Evolutionary conservation across 306 rosid genomes (phyloP).

Genomic region (Prunus padus): DNA sequence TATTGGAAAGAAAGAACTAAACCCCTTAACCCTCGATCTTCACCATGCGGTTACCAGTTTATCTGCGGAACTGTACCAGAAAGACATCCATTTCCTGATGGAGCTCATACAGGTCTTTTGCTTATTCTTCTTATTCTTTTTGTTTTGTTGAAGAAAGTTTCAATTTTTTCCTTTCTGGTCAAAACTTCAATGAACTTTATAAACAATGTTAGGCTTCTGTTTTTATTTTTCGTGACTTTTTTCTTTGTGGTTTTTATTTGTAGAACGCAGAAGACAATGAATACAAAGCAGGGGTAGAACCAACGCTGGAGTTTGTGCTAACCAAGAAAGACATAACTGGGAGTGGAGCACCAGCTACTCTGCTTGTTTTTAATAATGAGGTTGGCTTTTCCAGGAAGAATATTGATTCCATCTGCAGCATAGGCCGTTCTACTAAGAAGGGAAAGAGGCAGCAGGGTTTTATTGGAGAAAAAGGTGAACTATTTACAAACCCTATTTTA

Average conservation of each 20-base stretch:
- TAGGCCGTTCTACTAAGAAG: conserved; percentile 28
- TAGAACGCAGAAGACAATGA: conserved; percentile 27
- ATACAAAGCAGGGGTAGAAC: conserved; percentile 15
- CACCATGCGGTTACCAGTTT: conserved; percentile 14
- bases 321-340: conserved; percentile 22
- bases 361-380: conserved; percentile 28
- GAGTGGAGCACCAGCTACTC: conserved; percentile 23
- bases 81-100: conserved; percentile 24
- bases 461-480: conserved; percentile 34
- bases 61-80: conserved; percentile 19
- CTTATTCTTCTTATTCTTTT: background rate
- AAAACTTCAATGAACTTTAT: background rate
- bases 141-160: background rate
- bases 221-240: background rate
- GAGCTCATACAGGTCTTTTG: conserved; percentile 13
- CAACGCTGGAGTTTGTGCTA: conserved; percentile 26
- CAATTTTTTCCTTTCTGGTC: background rate
- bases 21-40: conserved; percentile 25
- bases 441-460: conserved; percentile 21
- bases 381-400: conserved; percentile 13
- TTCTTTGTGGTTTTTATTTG: background rate
- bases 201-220: background rate
- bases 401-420: conserved; percentile 25
- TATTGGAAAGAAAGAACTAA: background rate
- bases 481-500: background rate